Conservation (phyloP, 495 filamentous ascomycete genomes). For the Rostrohypoxylon terebratum region DNA sequence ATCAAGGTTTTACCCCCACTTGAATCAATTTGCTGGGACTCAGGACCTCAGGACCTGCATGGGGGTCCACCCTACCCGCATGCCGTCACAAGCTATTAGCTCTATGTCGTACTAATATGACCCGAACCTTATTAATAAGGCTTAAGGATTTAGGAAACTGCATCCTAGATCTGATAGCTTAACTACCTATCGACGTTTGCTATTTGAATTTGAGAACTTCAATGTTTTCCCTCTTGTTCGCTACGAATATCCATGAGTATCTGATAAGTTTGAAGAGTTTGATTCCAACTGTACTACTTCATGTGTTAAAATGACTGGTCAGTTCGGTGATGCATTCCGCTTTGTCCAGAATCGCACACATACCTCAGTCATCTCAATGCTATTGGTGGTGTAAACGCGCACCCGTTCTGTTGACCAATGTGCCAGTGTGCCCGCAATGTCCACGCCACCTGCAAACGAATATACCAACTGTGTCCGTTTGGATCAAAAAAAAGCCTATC, state of each 20-base stretch:
- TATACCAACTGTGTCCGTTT: neutral
- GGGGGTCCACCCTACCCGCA: slow-evolving; percentile 9
- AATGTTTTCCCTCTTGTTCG: neutral
- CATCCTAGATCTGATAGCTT: neutral
- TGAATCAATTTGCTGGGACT: neutral
- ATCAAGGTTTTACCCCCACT: neutral
- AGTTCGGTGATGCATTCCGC: neutral
- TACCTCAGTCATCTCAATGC: neutral
- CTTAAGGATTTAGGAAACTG: neutral
- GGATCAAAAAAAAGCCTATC: neutral
- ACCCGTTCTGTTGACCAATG: neutral
- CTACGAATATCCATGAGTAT: neutral
- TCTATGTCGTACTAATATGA: neutral
- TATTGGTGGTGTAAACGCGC: neutral
- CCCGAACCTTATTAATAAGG: too few species aligned
- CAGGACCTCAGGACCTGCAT: slow-evolving; percentile 31
- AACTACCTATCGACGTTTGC: neutral
- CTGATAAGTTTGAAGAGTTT: neutral
- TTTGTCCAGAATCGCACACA: neutral
- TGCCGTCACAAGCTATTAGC: slow-evolving; percentile 4
- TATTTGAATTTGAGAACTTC: neutral
- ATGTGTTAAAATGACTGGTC: neutral
- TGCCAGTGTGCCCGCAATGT: neutral
- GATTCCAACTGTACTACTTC: neutral
- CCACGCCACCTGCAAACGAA: neutral